Evolutionary conservation across 139 green algal species (phyloP), one percentile per base, ranked within the genome.

Genomic region (Dunaliella sp.): DNA sequence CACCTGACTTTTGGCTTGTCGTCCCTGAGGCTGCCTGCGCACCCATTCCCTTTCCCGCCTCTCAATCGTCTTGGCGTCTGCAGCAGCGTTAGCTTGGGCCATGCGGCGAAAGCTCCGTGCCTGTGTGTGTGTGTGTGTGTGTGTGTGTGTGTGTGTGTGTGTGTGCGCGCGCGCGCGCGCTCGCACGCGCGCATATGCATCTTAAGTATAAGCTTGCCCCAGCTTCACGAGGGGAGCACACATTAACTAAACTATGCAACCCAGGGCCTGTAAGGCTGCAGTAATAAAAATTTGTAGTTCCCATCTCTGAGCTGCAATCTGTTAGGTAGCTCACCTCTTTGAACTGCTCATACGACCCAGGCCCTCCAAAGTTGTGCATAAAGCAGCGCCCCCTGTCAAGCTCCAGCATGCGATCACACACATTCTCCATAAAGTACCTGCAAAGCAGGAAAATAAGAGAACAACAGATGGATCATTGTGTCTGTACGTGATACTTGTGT

Each of bases 1-100:
- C 65, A 90, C 89, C 78, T 87, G 83, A 58, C 81, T 82, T 84
- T 93, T 92, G 80, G 89, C 88, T 77, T 90, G 81, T 31, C 85
- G 59, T 12, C 65, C 85, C 73, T 97, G 97, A 74, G 95, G 95
- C 89, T 96, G 93, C 57, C 92, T 90, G 58, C 86, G 36, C 92
- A 98, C 97, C 95, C 95, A 98, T 82, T 96, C 95, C 0, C 89
- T 85, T 83, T 98, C 95, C 22, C 92, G 93, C 1, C 91, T 79
- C 81, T 96, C 91, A 76, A 94, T 73, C 1, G 87, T 95, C 35
- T 89, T 86, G 26, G 94, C 95, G 65, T 93, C 89, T 30, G 90
- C 89, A 1, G 90, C 92, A 3, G 90, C 90, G 36, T 65, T 65
- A 7, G 48, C 48, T 65, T 65, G 87, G 87, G 36, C 89, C 91